Evolutionary conservation across 306 rosid species (phyloP).

Genomic region (Cucurbita maxima): DNA sequence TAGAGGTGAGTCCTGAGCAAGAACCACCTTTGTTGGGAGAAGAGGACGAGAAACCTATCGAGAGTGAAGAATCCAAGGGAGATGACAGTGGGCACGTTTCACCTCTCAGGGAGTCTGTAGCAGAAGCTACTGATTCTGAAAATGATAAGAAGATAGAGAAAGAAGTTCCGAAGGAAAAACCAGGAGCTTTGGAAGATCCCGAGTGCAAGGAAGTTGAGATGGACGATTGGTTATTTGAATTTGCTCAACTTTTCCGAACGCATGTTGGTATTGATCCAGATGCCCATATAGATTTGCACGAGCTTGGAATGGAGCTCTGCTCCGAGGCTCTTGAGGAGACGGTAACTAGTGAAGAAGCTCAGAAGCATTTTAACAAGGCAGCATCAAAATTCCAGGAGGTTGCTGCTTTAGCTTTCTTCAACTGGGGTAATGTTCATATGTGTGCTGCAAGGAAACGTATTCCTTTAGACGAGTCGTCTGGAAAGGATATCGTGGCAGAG

Average conservation of each 20-base stretch:
- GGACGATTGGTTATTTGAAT: constrained; percentile 98
- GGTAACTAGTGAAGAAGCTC: constrained; percentile 91
- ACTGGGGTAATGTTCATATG: constrained; percentile 97
- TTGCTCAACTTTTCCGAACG: constrained; percentile 91
- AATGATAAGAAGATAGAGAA: constrained; percentile 42
- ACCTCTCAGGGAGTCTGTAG: constrained; percentile 47
- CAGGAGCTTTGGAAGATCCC: constrained; percentile 38
- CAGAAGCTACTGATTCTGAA: constrained; percentile 40
- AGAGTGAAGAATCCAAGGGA: constrained; percentile 39
- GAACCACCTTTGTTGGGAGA: constrained; percentile 87
- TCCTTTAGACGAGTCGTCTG: constrained; percentile 78
- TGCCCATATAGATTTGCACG: constrained; percentile 91
- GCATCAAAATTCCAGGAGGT: constrained; percentile 97
- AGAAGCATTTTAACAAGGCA: constrained; percentile 78
- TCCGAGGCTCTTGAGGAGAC: constrained; percentile 98
- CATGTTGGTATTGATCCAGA: constrained; percentile 95
- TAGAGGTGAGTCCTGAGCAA: constrained; percentile 87
- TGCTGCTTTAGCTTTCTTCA: constrained; percentile 88
- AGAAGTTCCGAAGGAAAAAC: constrained; percentile 49
- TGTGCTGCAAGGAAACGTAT: constrained; percentile 93
- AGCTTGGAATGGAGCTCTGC: constrained; percentile 97
- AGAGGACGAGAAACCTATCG: constrained; percentile 70
- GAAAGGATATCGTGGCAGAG: constrained; percentile 52
- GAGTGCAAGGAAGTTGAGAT: constrained; percentile 89
- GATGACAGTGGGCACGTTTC: constrained; percentile 63